Conservation (phyloP, 495 filamentous ascomycete genomes). For the Apodospora peruviana region DNA sequence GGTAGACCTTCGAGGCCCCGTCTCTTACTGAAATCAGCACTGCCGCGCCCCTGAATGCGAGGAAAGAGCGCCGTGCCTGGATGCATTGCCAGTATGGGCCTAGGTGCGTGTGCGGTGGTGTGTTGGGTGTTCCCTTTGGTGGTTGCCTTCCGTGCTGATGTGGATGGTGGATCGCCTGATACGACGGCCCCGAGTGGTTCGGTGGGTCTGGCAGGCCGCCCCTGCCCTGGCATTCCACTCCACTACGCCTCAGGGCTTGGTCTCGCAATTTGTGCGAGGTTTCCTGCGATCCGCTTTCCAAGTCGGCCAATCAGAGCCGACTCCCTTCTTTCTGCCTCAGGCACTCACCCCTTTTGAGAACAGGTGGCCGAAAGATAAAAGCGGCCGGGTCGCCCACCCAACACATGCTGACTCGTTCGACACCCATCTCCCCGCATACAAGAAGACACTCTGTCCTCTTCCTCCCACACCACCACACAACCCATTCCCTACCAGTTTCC, state of each 20-base stretch:
- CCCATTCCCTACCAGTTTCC: slow-evolving; percentile 1
- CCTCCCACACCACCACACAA: slow-evolving; percentile 18
- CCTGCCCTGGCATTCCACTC: slow-evolving; percentile 8
- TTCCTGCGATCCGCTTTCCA: slow-evolving; percentile 5
- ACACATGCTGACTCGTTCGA: neutral
- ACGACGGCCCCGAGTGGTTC: neutral
- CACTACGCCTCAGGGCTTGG: slow-evolving; percentile 11
- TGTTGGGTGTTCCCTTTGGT: neutral
- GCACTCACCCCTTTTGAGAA: slow-evolving; percentile 17
- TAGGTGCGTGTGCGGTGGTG: too few relatives aligned
- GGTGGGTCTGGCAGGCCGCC: slow-evolving; percentile 1
- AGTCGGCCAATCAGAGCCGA: slow-evolving; percentile 19
- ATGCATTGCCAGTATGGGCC: too few relatives aligned
- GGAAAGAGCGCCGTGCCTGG: too few relatives aligned
- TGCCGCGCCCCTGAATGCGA: neutral
- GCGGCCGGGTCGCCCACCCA: slow-evolving; percentile 19
- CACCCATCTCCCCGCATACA: slow-evolving; percentile 11
- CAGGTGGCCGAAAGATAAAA: slow-evolving; percentile 33
- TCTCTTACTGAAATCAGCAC: neutral
- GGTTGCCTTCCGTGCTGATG: slow-evolving; percentile 4
- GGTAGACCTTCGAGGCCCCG: neutral
- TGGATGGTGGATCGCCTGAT: neutral
- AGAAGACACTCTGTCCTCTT: slow-evolving; percentile 28
- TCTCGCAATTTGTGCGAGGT: slow-evolving; percentile 16
- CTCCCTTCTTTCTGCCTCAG: slow-evolving; percentile 18